Conservation (phyloP, 139 green algal species). For the Chlorella sorokiniana region DNA sequence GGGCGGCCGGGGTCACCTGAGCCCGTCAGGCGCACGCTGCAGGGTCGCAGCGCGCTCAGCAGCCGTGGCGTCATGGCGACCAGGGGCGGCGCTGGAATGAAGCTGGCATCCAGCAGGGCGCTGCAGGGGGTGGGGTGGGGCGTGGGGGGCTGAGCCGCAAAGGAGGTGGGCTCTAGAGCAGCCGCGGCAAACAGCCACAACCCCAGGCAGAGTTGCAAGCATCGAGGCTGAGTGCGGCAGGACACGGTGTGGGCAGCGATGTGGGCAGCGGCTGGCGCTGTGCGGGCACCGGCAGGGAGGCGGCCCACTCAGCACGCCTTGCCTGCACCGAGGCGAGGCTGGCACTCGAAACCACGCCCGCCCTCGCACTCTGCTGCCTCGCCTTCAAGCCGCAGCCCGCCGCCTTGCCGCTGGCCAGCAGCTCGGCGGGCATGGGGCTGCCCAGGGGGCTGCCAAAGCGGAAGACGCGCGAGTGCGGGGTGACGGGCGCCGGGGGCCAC, state of each 20-base stretch:
- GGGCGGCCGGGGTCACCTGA: not conserved
- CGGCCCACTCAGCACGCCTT: no score
- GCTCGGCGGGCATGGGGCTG: not conserved
- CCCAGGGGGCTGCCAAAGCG: constrained; percentile 4
- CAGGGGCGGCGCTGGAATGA: not conserved
- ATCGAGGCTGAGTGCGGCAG: no score
- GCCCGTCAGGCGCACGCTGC: constrained; percentile 1
- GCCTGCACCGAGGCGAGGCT: not conserved
- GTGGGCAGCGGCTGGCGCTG: no score
- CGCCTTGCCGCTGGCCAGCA: not conserved
- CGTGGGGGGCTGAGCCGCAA: not conserved
- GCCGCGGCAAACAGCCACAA: not conserved
- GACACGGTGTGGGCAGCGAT: no score
- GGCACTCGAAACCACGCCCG: no score
- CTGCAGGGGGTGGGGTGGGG: not conserved
- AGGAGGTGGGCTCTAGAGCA: not conserved
- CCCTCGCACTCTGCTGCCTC: not conserved
- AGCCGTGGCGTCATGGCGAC: not conserved
- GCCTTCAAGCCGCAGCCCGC: not conserved
- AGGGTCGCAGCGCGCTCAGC: not conserved
- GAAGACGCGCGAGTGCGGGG: not conserved
- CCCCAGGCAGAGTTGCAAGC: no score
- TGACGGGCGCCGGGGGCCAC: not conserved
- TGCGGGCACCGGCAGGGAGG: no score
- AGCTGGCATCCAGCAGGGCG: not conserved